Conservation (phyloP, 2,329 filamentous ascomycete species). For the Fusarium hostae region DNA sequence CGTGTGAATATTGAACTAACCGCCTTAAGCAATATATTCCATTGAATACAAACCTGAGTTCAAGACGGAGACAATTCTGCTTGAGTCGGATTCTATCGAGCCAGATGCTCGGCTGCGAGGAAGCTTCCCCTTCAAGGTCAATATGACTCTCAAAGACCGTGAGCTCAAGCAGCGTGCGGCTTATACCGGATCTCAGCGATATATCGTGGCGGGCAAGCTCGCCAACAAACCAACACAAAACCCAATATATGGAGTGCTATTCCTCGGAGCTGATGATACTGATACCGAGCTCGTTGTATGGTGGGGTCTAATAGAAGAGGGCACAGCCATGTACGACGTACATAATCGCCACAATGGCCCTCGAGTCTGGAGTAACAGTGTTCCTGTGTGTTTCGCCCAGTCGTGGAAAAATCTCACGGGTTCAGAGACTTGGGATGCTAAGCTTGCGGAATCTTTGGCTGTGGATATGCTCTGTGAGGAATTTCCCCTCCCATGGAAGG, state of each 20-base stretch:
- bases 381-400: slow-evolving; percentile 44
- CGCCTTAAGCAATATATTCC: slow-evolving; percentile 35
- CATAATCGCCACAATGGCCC: slow-evolving; percentile 36
- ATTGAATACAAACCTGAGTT: slow-evolving; percentile 44
- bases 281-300: slow-evolving; percentile 43
- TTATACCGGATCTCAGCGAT: slow-evolving; percentile 43
- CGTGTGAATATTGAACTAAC: slow-evolving; percentile 13
- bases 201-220: slow-evolving; percentile 39
- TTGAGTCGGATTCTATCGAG: slow-evolving; percentile 40
- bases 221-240: slow-evolving; percentile 40
- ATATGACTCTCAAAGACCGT: slow-evolving; percentile 34
- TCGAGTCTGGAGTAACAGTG: slow-evolving; percentile 43
- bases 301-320: slow-evolving; percentile 45
- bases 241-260: slow-evolving; percentile 43
- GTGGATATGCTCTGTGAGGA: slow-evolving; percentile 44
- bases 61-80: slow-evolving; percentile 41
- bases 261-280: slow-evolving; percentile 38
- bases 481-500: slow-evolving; percentile 39
- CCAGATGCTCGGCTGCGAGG: slow-evolving; percentile 36
- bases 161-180: slow-evolving; percentile 41
- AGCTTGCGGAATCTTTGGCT: slow-evolving; percentile 38
- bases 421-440: slow-evolving; percentile 29
- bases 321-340: slow-evolving; percentile 43
- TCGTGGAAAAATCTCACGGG: slow-evolving; percentile 43
- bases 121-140: slow-evolving; percentile 44